These are phyloP conservation scores for Suillus decipiens DNA, from an alignment of 768 basidiomycete species.

Conservation along the genomic window DNA sequence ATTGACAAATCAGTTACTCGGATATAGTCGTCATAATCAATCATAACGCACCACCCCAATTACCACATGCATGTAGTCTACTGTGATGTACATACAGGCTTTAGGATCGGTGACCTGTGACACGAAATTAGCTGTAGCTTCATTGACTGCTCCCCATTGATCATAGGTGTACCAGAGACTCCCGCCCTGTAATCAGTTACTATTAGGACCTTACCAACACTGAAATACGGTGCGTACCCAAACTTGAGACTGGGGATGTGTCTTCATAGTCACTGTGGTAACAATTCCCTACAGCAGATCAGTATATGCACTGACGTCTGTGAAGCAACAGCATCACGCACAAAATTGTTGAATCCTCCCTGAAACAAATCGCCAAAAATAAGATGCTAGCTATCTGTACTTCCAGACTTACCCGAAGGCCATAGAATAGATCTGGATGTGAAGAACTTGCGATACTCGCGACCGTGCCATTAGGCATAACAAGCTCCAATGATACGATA, in stretches of 20 bases:
- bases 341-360: constrained; percentile 68
- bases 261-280: constrained; percentile 55
- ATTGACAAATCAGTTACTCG: constrained; percentile 5
- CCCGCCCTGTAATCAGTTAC: constrained; percentile 45
- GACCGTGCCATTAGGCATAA: constrained; percentile 52
- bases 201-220: background rate
- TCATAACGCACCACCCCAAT: constrained; percentile 27
- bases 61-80: constrained; percentile 29
- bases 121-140: constrained; percentile 25
- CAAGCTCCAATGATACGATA: constrained; percentile 56
- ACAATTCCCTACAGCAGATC: constrained; percentile 49
- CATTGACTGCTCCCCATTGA: constrained; percentile 16
- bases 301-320: background rate
- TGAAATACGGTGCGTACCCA: constrained; percentile 46
- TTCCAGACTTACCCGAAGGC: constrained; percentile 38
- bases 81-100: constrained; percentile 42
- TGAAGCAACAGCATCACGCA: constrained; percentile 16
- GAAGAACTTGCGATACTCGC: constrained; percentile 32
- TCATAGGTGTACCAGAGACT: constrained; percentile 33
- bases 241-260: constrained; percentile 55
- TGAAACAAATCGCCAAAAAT: constrained; percentile 21
- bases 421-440: constrained; percentile 44
- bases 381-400: background rate
- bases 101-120: constrained; percentile 24
- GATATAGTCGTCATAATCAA: background rate